A percentile compares a stretch with the other conserved stretches of the same genome.
These are phyloP conservation scores for Penicillium capsulatum DNA, from an alignment of 2,329 filamentous ascomycete genomes.

Conservation along the genomic window DNA sequence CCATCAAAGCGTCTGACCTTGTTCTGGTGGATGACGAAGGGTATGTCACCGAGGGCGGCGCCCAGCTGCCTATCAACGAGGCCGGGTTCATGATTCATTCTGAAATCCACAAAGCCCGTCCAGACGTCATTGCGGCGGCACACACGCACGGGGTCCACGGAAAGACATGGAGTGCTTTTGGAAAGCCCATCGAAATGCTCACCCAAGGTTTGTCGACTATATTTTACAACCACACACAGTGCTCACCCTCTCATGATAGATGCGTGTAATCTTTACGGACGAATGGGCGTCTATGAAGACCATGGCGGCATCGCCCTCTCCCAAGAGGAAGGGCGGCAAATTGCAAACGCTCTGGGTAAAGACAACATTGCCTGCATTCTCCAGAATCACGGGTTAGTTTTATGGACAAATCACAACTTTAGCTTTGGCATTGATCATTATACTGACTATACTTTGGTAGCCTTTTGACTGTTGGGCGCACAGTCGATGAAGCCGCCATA, in stretches of 20 bases:
- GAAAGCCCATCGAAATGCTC: slow-evolving; percentile 56
- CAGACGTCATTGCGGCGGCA: slow-evolving; percentile 56
- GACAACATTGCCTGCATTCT: slow-evolving; percentile 41
- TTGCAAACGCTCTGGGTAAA: slow-evolving; percentile 37
- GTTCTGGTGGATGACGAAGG: slow-evolving; percentile 41
- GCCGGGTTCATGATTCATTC: slow-evolving; percentile 59
- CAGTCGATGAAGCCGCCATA: slow-evolving; percentile 41
- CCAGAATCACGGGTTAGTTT: slow-evolving; percentile 42
- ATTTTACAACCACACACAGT: not conserved
- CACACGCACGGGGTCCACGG: slow-evolving; percentile 58
- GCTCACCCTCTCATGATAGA: slow-evolving; percentile 21
- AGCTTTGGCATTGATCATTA: not conserved
- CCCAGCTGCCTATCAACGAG: slow-evolving; percentile 38
- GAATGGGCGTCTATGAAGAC: slow-evolving; percentile 37
- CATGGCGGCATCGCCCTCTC: slow-evolving; percentile 42
- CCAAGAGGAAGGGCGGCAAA: slow-evolving; percentile 38
- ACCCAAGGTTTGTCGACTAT: slow-evolving; percentile 50
- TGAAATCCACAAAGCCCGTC: slow-evolving; percentile 56
- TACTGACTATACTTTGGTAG: slow-evolving; percentile 24
- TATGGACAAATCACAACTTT: slow-evolving; percentile 16
- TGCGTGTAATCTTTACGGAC: slow-evolving; percentile 39
- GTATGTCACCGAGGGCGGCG: slow-evolving; percentile 40
- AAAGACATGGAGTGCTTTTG: slow-evolving; percentile 59
- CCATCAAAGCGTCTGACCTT: slow-evolving; percentile 41
- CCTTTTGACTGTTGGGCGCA: slow-evolving; percentile 39